Percentiles rank a stretch among this genome's conserved stretches.
These are phyloP conservation scores for Paraconiothyrium brasiliense DNA, from an alignment of 2,329 filamentous ascomycete genomes.

Conservation along the genomic window DNA sequence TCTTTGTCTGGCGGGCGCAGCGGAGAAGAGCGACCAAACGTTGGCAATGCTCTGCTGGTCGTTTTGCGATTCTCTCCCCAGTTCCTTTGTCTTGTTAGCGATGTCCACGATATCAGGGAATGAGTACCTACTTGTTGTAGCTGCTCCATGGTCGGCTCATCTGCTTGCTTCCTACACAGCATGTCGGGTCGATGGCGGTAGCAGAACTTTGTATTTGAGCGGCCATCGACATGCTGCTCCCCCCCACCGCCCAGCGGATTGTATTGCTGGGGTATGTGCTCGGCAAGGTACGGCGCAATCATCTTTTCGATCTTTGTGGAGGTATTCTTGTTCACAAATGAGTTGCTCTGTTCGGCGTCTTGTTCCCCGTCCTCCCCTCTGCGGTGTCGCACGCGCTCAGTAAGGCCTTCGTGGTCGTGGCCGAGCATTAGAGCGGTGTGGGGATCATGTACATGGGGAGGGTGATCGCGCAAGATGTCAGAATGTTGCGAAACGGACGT, in stretches of 20 bases:
- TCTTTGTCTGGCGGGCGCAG: slow-evolving; percentile 90
- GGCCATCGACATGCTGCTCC: slow-evolving; percentile 51
- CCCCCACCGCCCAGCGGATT: slow-evolving; percentile 72
- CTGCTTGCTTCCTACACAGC: slow-evolving; percentile 90
- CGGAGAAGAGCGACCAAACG: slow-evolving; percentile 97
- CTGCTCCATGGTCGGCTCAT: slow-evolving; percentile 95
- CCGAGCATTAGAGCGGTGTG: slow-evolving; percentile 47
- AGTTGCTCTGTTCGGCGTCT: slow-evolving; percentile 37
- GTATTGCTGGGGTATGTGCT: slow-evolving; percentile 90
- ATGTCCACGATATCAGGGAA: slow-evolving; percentile 3
- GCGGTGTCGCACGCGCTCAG: slow-evolving; percentile 42
- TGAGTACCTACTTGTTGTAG: slow-evolving; percentile 77
- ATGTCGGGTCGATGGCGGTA: slow-evolving; percentile 94
- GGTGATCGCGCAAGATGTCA: slow-evolving; percentile 16
- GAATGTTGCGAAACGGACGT: slow-evolving; percentile 27
- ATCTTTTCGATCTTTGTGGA: slow-evolving; percentile 77
- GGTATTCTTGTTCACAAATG: slow-evolving; percentile 36
- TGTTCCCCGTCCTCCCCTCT: slow-evolving; percentile 23
- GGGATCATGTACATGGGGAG: slow-evolving; percentile 29
- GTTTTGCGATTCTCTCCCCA: slow-evolving; percentile 80
- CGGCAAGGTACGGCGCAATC: slow-evolving; percentile 86
- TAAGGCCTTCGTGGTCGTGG: slow-evolving; percentile 48
- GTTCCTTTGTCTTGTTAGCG: slow-evolving; percentile 66
- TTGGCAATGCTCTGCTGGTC: slow-evolving; percentile 97
- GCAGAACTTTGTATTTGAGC: slow-evolving; percentile 88